Conservation (phyloP, 2,329 filamentous ascomycete genomes). For the Emmonsia crescens region DNA sequence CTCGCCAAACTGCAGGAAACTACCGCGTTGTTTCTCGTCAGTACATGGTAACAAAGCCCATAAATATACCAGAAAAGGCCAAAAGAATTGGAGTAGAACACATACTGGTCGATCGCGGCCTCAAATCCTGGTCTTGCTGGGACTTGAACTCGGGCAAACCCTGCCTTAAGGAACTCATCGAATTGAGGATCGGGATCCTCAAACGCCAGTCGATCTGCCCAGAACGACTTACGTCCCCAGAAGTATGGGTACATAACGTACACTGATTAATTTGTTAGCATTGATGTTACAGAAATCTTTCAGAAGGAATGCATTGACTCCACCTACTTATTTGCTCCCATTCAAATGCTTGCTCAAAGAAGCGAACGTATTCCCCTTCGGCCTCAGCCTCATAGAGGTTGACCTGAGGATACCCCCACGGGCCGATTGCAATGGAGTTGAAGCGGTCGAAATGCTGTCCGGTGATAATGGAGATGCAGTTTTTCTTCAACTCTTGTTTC, state of each 20-base stretch:
- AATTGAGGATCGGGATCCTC: not conserved
- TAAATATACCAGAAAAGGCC: not conserved
- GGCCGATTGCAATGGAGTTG: not conserved
- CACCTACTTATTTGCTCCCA: not conserved
- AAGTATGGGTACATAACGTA: not conserved
- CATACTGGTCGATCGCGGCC: not conserved
- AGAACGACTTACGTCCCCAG: not conserved
- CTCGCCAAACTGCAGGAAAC: not conserved
- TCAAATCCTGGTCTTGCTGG: not conserved
- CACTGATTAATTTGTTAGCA: not conserved
- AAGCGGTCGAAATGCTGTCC: not conserved
- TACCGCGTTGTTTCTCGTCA: not conserved
- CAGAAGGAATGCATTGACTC: not conserved
- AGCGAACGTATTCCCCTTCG: not conserved
- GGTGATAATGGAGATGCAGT: not conserved
- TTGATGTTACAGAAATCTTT: not conserved
- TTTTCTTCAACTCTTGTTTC: not conserved
- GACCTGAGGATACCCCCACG: not conserved
- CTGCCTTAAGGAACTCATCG: not conserved
- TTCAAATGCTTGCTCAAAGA: not conserved
- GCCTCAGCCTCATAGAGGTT: not conserved
- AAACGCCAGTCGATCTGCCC: not conserved
- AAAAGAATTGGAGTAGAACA: not conserved
- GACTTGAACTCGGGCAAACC: not conserved
- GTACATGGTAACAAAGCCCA: not conserved